Evolutionary conservation across 352 stramenopile genomes (phyloP), one percentile per base, ranked within the genome.

Genomic region (Phytophthora pini): DNA sequence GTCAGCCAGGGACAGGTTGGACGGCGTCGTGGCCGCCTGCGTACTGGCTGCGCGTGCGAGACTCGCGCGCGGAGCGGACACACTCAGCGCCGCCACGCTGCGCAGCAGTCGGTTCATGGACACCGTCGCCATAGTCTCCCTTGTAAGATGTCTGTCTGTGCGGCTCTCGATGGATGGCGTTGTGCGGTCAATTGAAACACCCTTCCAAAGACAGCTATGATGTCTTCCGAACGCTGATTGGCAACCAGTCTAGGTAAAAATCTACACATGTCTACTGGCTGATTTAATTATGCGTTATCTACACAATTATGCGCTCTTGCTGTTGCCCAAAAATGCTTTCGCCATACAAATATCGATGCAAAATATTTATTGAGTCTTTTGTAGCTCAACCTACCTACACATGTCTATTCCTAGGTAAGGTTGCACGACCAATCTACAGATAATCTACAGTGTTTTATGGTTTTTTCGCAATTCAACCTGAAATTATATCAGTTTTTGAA

Each of bases 1-100:
- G 38, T 83, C 67, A 3, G 86, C 88, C 50, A 96, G 77, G 39
- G 80, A 50, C 44, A 96, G 65, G 72, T 96, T 96, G 27, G 65
- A 47, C 15, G 80, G 83, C 49, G 82, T 47, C 29, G 70, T 62
- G 15, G 72, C 56, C 6, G 58, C 29, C 51, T 70, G 61, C 22
- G 65, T 60, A 20, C 61, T 76, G 20, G 76, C 56, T 1, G 73
- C 53, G 9, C 71, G 70, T 6, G 64, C 64, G 34, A 88, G 65
- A 65, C 70, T 74, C 52, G 70, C 51, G 57, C 76, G 82, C 13
- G 79, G 72, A 27, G 77, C 72, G n/a, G 77, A 73, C 49, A 91
- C 64, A 48, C 65, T 74, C 43, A 93, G 75, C 61, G 80, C 67
- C 60, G 67, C 73, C 49, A 93, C 76, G 70, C 82, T 59, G 51